Evolutionary conservation across 768 basidiomycete species (phyloP), one percentile per base, ranked within the genome.

Genomic region (Hericium rajendrae): DNA sequence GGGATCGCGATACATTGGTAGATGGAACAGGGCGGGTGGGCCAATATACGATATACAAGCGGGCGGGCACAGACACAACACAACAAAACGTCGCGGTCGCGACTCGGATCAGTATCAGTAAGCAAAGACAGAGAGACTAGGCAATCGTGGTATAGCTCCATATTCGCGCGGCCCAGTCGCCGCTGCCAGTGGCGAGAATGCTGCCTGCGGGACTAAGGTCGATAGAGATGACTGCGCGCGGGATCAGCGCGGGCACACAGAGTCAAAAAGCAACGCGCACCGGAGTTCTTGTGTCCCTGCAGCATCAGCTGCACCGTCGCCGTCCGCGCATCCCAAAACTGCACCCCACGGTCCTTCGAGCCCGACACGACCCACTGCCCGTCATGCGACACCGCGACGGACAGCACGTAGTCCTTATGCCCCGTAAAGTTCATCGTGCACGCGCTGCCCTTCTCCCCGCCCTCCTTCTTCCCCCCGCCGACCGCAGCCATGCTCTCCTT

Each of bases 301-400:
- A 99, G 76, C 88, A 95, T 92, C 66, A 91, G 87, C 70, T 98
- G 94, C 65, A 93, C 86, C 43, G 84, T 80, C 41, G 83, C 85
- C 12, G 78, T 79, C 61, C 81, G 77, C 54, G 90, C 83, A 67
- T 94, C 91, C 86, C 90, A 92, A 68, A 95, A 93, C 69, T 94
- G 91, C 56, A 99, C 94, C 0, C 92, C 88, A 12, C 97, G 88
- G 69, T 99, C 97, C 73, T 97, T 97, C 38, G 85, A 86, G 53
- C 97, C 95, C 11, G 91, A 94, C 11, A 97, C 94, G 63, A 98
- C 87, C 90, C 93, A 88, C 62, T 90, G 84, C 4, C 91, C 91
- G 70, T 97, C 94, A 61, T 92, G 88, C 49, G 91, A 92, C 51
- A 94, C 90, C 18, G 83, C 84, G 49, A 86, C 84, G 49, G 81